Percentiles rank a stretch among this genome's conserved stretches.
These are phyloP conservation scores for Trichoderma lentiforme DNA, from an alignment of 2,329 filamentous ascomycete genomes.

Conservation along the genomic window DNA sequence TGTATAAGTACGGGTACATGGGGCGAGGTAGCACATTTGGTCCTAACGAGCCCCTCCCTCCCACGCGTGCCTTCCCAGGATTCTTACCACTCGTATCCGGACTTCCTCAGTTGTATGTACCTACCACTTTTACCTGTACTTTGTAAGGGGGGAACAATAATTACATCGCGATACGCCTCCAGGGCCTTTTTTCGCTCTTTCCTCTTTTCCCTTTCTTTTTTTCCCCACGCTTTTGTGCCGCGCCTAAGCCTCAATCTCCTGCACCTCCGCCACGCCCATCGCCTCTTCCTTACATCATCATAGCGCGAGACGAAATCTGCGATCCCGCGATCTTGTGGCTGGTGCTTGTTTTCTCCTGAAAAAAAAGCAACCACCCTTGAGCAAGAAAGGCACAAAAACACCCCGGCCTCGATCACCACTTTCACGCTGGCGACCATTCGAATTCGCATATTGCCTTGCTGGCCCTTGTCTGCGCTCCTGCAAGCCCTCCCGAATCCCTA, in stretches of 20 bases:
- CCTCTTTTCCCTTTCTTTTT: neutral
- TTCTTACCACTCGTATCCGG: conserved; percentile 12
- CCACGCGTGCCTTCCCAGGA: conserved; percentile 17
- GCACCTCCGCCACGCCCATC: conserved; percentile 10
- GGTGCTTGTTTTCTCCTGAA: conserved; percentile 13
- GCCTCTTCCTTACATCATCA: conserved; percentile 11
- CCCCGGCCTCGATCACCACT: neutral
- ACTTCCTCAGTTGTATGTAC: conserved; percentile 6
- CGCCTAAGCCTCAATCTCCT: neutral
- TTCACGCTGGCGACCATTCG: conserved; percentile 17
- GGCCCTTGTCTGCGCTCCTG: neutral
- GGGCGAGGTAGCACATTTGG: neutral
- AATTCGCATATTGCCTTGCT: neutral
- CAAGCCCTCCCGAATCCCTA: conserved; percentile 22
- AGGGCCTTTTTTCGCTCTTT: neutral
- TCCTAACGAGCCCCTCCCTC: conserved; percentile 15
- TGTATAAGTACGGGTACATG: conserved; percentile 5
- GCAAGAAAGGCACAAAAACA: neutral
- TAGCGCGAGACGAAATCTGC: conserved; percentile 16
- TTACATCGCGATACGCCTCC: conserved; percentile 15
- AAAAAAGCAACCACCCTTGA: neutral
- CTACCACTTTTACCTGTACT: neutral
- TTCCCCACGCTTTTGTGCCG: conserved; percentile 10
- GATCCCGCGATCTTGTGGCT: conserved; percentile 15
- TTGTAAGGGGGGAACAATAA: conserved; percentile 15